Evolutionary conservation across 2,329 filamentous ascomycete genomes (phyloP), one percentile per base, ranked within the genome.

Genomic region (Truncatella angustata): DNA sequence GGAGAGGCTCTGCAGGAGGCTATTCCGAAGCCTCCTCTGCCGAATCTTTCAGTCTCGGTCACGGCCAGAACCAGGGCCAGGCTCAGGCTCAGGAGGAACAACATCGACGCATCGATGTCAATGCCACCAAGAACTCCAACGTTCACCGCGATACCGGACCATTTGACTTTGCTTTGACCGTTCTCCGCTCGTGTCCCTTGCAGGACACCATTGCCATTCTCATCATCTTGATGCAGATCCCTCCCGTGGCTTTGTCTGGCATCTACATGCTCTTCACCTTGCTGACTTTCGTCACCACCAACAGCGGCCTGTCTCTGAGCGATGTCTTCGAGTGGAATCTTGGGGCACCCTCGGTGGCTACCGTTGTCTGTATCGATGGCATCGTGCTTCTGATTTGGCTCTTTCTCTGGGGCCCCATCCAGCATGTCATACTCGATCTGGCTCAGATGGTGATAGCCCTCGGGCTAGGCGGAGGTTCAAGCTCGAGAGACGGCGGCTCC

Each of bases 201-300:
- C 89, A 91, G 74, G 93, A 97, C 74, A 96, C 93, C 55, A 90
- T 97, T 72, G 91, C 93, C 67, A 96, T 97, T 65, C 85, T 97
- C 69, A 96, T 97, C 72, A 89, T 97, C 63, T 83, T 97, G 60
- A 88, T 97, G 72, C 92, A 96, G 68, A 84, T 97, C 9, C 92
- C 93, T 26, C 90, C 92, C 20, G 86, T 93, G 63, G 86, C 93
- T 53, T 81, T 97, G 63, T 93, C 91, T 58, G 79, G 91, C 69
- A 90, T 96, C 64, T 95, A 97, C 71, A 87, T 91, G 66, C 82
- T 96, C 60, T 97, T 97, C 73, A 91, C 93, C 60, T 87, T 91
- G 58, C 81, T 97, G 66, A 97, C 92, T 44, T 95, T 97, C 67
- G 91, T 96, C 58, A 90, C 86, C 54, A 87, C 86, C 49, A 88